Conservation (phyloP, 306 rosid species). For the Inga oerstediana region DNA sequence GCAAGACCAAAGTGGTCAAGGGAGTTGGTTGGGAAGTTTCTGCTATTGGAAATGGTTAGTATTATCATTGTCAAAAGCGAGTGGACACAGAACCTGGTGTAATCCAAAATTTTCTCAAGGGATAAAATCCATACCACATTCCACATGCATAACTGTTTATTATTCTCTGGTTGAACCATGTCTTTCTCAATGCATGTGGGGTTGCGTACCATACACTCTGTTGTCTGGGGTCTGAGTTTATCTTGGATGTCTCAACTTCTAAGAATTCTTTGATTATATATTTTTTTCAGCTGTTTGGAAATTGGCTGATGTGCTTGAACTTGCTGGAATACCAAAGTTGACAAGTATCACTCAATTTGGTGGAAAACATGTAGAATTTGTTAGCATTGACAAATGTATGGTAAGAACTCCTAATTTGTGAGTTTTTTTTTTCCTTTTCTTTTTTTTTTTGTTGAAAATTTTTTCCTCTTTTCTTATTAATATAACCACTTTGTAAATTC, state of each 20-base stretch:
- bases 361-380: constrained; percentile 93
- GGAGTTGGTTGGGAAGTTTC: constrained; percentile 99
- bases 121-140: background rate
- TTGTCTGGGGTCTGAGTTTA: constrained; percentile 23
- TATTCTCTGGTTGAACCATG: background rate
- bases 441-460: no score
- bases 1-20: constrained; percentile 74
- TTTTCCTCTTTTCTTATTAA: background rate
- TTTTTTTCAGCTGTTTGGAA: constrained; percentile 75
- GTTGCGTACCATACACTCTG: background rate
- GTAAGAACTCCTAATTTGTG: constrained; percentile 41
- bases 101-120: background rate
- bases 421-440: background rate
- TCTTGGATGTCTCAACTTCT: constrained; percentile 16
- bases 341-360: constrained; percentile 58
- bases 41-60: constrained; percentile 90
- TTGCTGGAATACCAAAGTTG: constrained; percentile 72
- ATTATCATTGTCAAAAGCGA: background rate
- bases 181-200: background rate
- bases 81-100: background rate
- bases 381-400: constrained; percentile 90
- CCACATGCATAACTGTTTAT: background rate
- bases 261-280: constrained; percentile 21
- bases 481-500: background rate
- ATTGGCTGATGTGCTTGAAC: constrained; percentile 85